phyloP scores from a whole-genome alignment of 2,329 filamentous ascomycete species.

The Fusarium stilboides region DNA sequence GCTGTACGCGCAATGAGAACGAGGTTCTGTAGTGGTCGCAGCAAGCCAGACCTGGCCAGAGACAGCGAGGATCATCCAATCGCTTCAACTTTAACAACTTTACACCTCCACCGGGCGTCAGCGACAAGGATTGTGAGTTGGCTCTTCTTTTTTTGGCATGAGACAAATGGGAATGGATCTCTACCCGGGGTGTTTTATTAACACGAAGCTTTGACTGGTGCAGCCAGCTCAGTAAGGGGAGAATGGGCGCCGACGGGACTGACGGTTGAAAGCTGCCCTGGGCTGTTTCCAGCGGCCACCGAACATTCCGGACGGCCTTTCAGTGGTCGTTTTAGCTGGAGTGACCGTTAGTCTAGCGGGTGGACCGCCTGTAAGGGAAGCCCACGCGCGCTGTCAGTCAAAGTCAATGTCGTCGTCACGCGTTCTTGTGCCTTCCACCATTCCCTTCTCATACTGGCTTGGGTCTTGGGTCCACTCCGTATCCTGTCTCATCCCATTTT shows the following conservation, averaged over 20 bases:
- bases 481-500: constrained; percentile 31
- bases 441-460: constrained; percentile 35
- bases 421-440: constrained; percentile 26
- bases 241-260: not conserved
- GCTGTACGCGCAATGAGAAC: constrained; percentile 34
- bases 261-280: not conserved
- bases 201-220: constrained; percentile 7
- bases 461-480: constrained; percentile 31
- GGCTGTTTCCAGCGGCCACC: constrained; percentile 21
- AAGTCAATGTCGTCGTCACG: constrained; percentile 34
- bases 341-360: constrained; percentile 35
- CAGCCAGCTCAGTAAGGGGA: not conserved
- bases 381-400: constrained; percentile 30
- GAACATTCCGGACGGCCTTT: constrained; percentile 24
- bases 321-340: constrained; percentile 23
- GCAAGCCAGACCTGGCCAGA: constrained; percentile 34
- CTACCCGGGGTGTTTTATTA: constrained; percentile 42
- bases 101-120: constrained; percentile 41
- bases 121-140: constrained; percentile 33
- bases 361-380: constrained; percentile 20
- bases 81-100: constrained; percentile 20
- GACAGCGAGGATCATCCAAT: constrained; percentile 30
- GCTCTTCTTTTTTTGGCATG: constrained; percentile 40
- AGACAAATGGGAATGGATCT: constrained; percentile 21
- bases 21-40: constrained; percentile 41